A percentile compares a stretch with the other conserved stretches of the same genome.
Conservation (phyloP, 148 eudicot genomes). For the Dysphania ambrosioides region DNA sequence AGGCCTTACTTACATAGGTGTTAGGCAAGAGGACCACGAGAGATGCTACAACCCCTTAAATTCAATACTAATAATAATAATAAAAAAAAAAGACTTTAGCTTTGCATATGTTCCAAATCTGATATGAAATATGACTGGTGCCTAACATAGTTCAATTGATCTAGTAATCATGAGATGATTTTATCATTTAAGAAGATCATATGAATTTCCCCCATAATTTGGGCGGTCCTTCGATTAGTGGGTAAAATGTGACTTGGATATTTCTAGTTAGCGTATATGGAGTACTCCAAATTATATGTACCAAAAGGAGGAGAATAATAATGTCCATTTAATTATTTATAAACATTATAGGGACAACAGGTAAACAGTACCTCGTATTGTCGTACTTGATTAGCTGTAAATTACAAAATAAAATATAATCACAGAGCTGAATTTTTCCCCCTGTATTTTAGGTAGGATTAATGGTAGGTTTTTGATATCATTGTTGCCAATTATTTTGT, state of each 20-base stretch:
- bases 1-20: slow-evolving; percentile 20
- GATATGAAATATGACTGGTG: slow-evolving; percentile 21
- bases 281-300: background rate
- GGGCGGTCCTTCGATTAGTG: slow-evolving; percentile 21
- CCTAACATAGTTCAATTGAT: slow-evolving; percentile 11
- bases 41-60: slow-evolving; percentile 9
- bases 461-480: background rate
- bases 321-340: background rate
- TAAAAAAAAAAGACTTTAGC: background rate
- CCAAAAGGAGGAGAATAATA: background rate
- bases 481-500: too few relatives aligned
- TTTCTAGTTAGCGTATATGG: slow-evolving; percentile 6
- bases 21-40: slow-evolving; percentile 26
- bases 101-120: slow-evolving; percentile 34
- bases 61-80: too few relatives aligned
- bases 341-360: background rate
- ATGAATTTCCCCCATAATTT: slow-evolving; percentile 18
- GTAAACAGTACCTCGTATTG: background rate
- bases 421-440: background rate
- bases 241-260: slow-evolving; percentile 12
- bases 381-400: background rate
- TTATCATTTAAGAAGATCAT: slow-evolving; percentile 16
- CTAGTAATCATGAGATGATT: slow-evolving; percentile 6
- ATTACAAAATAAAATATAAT: background rate
- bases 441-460: background rate